Percentiles rank a stretch among this genome's conserved stretches.
These are phyloP conservation scores for Wallacemonas collosoma DNA, from an alignment of 208 protist species.

Conservation along the genomic window DNA sequence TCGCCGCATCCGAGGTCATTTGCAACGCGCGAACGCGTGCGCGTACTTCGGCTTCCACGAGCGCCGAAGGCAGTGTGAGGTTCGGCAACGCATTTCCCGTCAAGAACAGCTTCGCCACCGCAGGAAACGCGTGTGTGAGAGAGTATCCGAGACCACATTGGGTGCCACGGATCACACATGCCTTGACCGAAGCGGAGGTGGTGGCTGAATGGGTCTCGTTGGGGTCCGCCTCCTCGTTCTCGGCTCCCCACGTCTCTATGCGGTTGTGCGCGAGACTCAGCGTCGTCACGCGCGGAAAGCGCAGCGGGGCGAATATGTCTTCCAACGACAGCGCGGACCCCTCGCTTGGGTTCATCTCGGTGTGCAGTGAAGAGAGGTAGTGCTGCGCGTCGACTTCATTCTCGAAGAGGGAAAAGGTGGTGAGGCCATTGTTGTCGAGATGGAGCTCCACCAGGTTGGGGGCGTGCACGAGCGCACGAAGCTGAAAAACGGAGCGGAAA, in stretches of 20 bases:
- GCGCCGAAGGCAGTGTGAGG: constrained; percentile 22
- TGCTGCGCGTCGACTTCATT: constrained; percentile 13
- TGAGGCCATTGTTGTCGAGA: constrained; percentile 72
- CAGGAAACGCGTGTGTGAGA: constrained; percentile 56
- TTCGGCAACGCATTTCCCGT: constrained; percentile 70
- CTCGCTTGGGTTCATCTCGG: no score
- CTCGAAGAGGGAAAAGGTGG: constrained; percentile 30
- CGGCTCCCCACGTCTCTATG: constrained; percentile 53
- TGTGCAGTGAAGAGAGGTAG: neutral
- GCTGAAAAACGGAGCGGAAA: constrained; percentile 56
- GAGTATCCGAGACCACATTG: constrained; percentile 38
- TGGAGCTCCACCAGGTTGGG: constrained; percentile 75
- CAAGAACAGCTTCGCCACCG: constrained; percentile 64
- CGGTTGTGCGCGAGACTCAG: constrained; percentile 82
- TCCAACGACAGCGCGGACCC: neutral
- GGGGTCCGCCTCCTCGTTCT: neutral
- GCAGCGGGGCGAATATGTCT: constrained; percentile 11
- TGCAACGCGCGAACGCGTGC: neutral
- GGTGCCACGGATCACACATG: neutral
- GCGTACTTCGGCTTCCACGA: constrained; percentile 18
- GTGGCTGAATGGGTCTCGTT: neutral
- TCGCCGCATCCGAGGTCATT: neutral
- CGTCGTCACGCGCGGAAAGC: constrained; percentile 61
- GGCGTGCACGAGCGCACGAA: constrained; percentile 51
- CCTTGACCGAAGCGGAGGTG: neutral